A percentile compares a stretch with the other conserved stretches of the same genome.
phyloP scores from a whole-genome alignment of 225 moss, liverwort and hornwort genomes.

The Ulota crispa region DNA sequence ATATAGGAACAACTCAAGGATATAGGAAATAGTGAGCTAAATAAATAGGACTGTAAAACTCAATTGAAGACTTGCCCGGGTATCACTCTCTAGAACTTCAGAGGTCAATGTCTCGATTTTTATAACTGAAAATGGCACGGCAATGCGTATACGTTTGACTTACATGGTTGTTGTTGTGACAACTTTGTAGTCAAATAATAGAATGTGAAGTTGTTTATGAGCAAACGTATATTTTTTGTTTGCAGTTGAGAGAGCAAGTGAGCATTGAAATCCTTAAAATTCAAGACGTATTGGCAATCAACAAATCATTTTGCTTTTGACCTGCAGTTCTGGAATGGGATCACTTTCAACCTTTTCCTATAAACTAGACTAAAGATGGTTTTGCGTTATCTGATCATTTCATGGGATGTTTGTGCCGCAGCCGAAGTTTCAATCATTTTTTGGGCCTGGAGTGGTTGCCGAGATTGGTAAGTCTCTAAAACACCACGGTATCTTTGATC shows the following conservation, averaged over 20 bases:
- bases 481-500: background rate
- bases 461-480: slow-evolving; percentile 52
- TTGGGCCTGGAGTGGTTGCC: slow-evolving; percentile 64
- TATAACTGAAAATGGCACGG: background rate
- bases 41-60: too few species aligned
- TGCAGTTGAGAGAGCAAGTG: slow-evolving; percentile 10
- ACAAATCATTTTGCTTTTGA: background rate
- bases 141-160: background rate
- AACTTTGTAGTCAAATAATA: background rate
- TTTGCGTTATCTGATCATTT: slow-evolving; percentile 17
- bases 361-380: background rate
- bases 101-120: background rate
- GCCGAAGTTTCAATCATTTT: slow-evolving; percentile 68
- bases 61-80: too few species aligned
- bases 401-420: slow-evolving; percentile 26
- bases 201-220: background rate
- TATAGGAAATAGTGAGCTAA: too few species aligned
- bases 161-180: background rate
- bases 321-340: background rate
- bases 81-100: background rate
- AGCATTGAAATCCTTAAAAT: background rate
- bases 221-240: background rate
- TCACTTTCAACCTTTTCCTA: background rate
- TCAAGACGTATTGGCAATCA: background rate
- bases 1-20: too few species aligned